Conservation (phyloP, 2,329 filamentous ascomycete genomes). For the Massarina eburnea region DNA sequence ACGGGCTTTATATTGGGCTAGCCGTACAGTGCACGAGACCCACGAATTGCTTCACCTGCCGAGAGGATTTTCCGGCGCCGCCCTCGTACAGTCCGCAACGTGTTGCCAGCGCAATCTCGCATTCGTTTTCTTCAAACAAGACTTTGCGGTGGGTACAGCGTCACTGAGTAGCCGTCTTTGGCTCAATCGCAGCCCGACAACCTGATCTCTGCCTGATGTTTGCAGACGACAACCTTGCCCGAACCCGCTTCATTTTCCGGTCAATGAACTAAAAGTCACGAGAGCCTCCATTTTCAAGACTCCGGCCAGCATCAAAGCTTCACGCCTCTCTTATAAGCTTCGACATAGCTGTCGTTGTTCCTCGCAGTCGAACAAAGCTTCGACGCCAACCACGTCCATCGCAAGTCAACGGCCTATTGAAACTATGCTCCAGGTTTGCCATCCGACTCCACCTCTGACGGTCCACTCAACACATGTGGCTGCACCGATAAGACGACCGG, state of each 20-base stretch:
- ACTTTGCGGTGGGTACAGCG: no score
- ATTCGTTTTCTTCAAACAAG: not conserved
- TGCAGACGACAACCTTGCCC: not conserved
- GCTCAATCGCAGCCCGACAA: not conserved
- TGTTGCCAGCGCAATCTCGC: not conserved
- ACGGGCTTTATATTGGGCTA: constrained; percentile 22
- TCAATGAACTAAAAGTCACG: not conserved
- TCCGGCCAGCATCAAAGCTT: not conserved
- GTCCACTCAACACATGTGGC: constrained; percentile 34
- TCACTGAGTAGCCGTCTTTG: no score
- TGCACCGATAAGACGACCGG: constrained; percentile 20
- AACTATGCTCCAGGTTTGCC: constrained; percentile 39
- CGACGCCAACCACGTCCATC: not conserved
- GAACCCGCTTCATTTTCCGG: not conserved
- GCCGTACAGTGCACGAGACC: constrained; percentile 38
- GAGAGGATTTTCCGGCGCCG: not conserved
- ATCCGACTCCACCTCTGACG: constrained; percentile 30
- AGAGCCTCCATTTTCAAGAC: not conserved
- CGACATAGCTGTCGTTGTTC: not conserved
- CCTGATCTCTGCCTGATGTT: not conserved
- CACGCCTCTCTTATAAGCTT: not conserved
- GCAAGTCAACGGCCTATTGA: constrained; percentile 1
- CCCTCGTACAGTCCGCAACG: not conserved
- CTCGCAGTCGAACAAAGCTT: not conserved
- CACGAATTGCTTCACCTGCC: constrained; percentile 22